Evolutionary conservation across 768 basidiomycete genomes (phyloP), one percentile per base, ranked within the genome.

Genomic region (Plicaturopsis crispa): DNA sequence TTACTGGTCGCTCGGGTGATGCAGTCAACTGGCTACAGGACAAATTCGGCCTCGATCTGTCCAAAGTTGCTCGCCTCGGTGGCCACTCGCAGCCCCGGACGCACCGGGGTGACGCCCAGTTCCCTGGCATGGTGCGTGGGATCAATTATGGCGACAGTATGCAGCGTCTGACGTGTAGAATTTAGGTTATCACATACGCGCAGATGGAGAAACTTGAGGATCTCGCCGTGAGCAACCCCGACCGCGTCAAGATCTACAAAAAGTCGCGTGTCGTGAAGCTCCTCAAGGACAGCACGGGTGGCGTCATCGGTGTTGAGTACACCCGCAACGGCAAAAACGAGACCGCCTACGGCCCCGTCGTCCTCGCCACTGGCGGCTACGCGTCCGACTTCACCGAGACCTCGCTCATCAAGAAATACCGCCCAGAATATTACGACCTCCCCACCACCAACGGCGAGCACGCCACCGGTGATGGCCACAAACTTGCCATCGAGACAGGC

Each of bases 391-490:
- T 98, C 60, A 84, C 89, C 8, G 61, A 78, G 33, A 76, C 86
- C 53, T 91, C 89, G 2, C 68, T 99, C 18, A 67, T 98, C 48
- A 93, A 90, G 73, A 89, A 90, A 67, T 75, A 94, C 62, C 78
- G 94, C 33, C 94, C 94, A 6, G 94, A 99, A 56, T 80, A 80
- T 51, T 91, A 80, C 64, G 72, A 90, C 37, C 78, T 99, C 28
- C 90, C 93, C 20, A 97, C 94, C 3, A 98, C 94, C 38, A 98
- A 98, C 53, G 94, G 94, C 39, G 93, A 94, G 49, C 93, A 97
- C 60, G 97, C 86, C 53, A 93, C 91, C 11, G 91, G 90, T 59
- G 91, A 94, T 49, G 91, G 91, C 4, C 90, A 92, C 60, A 99
- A 99, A 69, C 71, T 96, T 57, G 93, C 91, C 13, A 77, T 97